Evolutionary conservation across 108 stramenopile species (phyloP), one percentile per base, ranked within the genome.

Genomic region (Nitzschia palea): DNA sequence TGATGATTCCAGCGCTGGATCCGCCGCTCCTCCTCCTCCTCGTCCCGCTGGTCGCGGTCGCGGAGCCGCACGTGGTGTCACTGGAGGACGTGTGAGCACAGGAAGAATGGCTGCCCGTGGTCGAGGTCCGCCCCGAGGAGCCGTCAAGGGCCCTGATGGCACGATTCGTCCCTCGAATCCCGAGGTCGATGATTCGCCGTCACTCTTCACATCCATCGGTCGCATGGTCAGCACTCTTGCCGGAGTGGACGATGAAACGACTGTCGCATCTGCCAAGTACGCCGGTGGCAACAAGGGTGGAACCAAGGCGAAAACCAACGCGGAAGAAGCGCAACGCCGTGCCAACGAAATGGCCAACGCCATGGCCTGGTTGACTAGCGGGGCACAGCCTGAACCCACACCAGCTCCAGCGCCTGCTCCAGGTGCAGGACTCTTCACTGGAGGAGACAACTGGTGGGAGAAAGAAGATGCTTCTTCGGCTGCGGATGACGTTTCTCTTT

Each of bases 301-400:
- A n/a, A 55, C 44, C 36, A 59, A 33, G 57, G 47, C 64, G 8
- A 12, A 18, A n/a, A 48, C 25, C 40, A 74, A 66, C 65, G 73
- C 65, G 2, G 55, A 57, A 44, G 65, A 74, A 29, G 73, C 73
- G 10, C 47, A 58, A 35, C 73, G 58, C 35, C 43, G 73, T 28
- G 73, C 73, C 22, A 58, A 60, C 42, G 73, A 74, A 36, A 74
- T 74, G 73, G 73, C 55, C 17, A 65, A 67, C 56, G 73, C 73
- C 10, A 66, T 74, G 65, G 45, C 56, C 30, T 74, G 73, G 73
- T n/a, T 74, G 18, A 74, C 65, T 14, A 50, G 9, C 28, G 31
- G 63, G n/a, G 68, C 50, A 17, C 50, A 43, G 17, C 44, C 73
- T 2, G 64, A 28, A 20, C 26, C 57, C 36, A 50, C 29, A 18